Evolutionary conservation across 257 asterid species (phyloP).

Genomic region (Solanum etuberosum): DNA sequence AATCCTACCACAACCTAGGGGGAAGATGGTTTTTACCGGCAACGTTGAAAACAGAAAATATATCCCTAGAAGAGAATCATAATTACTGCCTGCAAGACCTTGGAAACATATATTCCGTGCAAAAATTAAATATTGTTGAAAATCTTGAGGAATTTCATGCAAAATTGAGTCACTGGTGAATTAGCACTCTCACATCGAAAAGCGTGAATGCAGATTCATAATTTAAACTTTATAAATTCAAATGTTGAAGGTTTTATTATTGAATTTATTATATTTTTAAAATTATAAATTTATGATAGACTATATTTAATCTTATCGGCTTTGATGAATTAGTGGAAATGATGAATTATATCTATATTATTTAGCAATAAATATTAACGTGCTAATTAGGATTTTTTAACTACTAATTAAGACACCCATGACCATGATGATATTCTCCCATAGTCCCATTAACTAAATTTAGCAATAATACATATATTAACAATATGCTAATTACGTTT

Average conservation of each 20-base stretch:
- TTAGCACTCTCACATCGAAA: neutral
- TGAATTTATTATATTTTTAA: neutral
- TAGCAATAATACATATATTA: neutral
- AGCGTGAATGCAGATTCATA: neutral
- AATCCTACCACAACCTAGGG: neutral
- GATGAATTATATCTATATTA: neutral
- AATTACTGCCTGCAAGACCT: neutral
- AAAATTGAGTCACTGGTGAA: too few relatives aligned
- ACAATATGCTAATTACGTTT: neutral
- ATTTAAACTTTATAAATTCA: neutral
- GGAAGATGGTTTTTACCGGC: neutral
- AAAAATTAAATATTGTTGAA: neutral
- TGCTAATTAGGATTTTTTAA: neutral
- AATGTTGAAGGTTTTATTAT: neutral
- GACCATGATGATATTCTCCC: neutral
- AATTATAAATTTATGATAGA: neutral
- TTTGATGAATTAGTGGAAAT: neutral
- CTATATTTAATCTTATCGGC: neutral
- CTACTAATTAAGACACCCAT: neutral
- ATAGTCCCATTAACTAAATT: neutral
- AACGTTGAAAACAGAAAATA: neutral
- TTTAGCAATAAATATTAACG: neutral
- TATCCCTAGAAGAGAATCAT: neutral
- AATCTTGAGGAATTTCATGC: neutral
- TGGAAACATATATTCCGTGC: neutral